Evolutionary conservation across 768 basidiomycete species (phyloP).

Genomic region (Mycena chlorophos): DNA sequence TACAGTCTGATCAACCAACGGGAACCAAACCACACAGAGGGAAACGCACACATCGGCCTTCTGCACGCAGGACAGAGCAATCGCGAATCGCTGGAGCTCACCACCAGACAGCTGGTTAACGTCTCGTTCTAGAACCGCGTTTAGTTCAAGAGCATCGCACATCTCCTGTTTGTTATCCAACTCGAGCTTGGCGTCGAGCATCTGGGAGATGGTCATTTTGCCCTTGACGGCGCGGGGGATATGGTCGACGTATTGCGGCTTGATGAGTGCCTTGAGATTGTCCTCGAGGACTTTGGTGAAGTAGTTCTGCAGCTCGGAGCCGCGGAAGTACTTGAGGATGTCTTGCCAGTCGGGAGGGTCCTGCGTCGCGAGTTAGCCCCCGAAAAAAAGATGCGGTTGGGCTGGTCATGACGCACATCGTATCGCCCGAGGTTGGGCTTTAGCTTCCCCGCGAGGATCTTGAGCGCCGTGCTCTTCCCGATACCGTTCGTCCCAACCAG

Average conservation of each 20-base stretch:
- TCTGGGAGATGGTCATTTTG: constrained; percentile 77
- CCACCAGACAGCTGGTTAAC: constrained; percentile 89
- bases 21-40: not conserved
- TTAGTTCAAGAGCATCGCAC: constrained; percentile 84
- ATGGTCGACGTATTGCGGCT: constrained; percentile 99
- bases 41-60: constrained; percentile 85
- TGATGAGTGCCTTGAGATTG: constrained; percentile 97
- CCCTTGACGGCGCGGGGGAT: constrained; percentile 97
- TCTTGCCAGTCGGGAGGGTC: constrained; percentile 99
- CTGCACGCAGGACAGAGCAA: constrained; percentile 96
- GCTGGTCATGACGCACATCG: constrained; percentile 58
- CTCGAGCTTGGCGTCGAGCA: constrained; percentile 92
- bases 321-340: constrained; percentile 97
- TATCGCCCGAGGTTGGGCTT: constrained; percentile 98
- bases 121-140: constrained; percentile 82
- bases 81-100: constrained; percentile 96
- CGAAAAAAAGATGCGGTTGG: constrained; percentile 3
- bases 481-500: constrained; percentile 99
- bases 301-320: constrained; percentile 98
- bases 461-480: constrained; percentile 96
- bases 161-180: constrained; percentile 85
- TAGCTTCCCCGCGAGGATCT: constrained; percentile 93
- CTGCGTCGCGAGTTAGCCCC: constrained; percentile 37
- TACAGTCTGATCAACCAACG: constrained; percentile 4
- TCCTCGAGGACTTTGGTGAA: constrained; percentile 99